Base-by-base conservation (phyloP, 192 early-diverging fungal species). In the Irineochytrium annulatum region DNA sequence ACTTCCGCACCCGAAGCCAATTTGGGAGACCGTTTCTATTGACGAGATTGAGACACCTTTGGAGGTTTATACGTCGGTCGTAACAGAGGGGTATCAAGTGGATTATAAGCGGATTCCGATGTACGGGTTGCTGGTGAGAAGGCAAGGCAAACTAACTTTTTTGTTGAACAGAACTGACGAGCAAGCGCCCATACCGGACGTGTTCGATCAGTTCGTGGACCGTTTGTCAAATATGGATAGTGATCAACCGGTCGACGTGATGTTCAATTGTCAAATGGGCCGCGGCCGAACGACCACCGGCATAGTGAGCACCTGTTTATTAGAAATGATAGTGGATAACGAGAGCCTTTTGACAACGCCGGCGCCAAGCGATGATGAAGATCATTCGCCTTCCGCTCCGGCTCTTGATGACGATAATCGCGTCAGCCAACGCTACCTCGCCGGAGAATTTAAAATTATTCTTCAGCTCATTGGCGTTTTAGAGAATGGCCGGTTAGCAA, bases 231-330 rank as follows among this genome's bases (percentile, higher is more conserved):
- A 34, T n/a, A 49, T 75, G 6, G 43, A 51, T n/a, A 26, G 13
- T 13, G 34, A 63, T 32, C 22, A 26, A n/a, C n/a, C n/a, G 1
- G 28, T 32, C 14, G 80, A 86, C 54, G 61, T 76, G 16, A 49
- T 86, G 37, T 86, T 85, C 64, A 86, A 86, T 43, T 86, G 85
- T 63, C 85, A 86, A 61, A 86, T 86, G 85, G 85, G 84, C 8
- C 82, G 85, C 3, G 85, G 85, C 8, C 70, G 85, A 5, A 86
- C 85, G 16, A 86, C 82, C 4, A 83, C 80, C 13, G 82, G 84
- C 2, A 76, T 76, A 70, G 69, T 83, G 6, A 74, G 68, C n/a
- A 72, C 82, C 8, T 80, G 76, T 43, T 53, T 86, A 11, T 58
- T 81, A 56, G 63, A 77, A 39, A 83, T 85, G 77, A 76, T 83